Base-by-base conservation (phyloP, 306 rosid species). In the Trifolium repens region DNA sequence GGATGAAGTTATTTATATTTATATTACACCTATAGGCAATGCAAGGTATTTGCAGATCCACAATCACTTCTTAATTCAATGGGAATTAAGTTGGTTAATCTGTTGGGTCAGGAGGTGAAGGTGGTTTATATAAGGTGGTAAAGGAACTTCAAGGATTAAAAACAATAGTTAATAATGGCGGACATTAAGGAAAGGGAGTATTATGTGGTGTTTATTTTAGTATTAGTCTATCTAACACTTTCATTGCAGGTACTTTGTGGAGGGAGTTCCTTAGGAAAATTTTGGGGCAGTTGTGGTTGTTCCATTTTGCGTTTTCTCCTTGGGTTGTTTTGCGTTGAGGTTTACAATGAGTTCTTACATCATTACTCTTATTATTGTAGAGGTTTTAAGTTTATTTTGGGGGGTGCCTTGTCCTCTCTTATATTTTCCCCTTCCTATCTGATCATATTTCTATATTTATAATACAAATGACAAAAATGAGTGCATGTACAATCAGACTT, bases 351-450 rank as follows among this genome's bases (percentile, higher is more conserved):
- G 10, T 47, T 55, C 24, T 24, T 16, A 44, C 11, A 16, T 22
- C 7, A 39, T 52, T 35, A 66, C 44, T 55, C 27, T 63, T 53
- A 53, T 39, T 52, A 30, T 52, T 11, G 26, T 37, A 61, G 24
- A 40, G 32, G 46, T 61, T 69, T 39, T 40, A 16, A 49, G 82
- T 72, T 65, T 43, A n/a, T 16, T 53, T 65, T 54, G 73, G 71
- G 72, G 69, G 35, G 66, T 46, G 17, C 43, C 39, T 42, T 73
- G 46, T 47, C 40, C 60, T 67, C 40, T 58, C 15, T 26, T 10
- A 63, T 27, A 26, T 16, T 80, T 73, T 26, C 67, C 67, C 27
- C 13, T 59, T 67, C 49, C 67, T 32, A 40, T 52, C 35, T 4
- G 30, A 80, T 26, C 60, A 37, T 26, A 74, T 27, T 39, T 46